Evolutionary conservation across 768 basidiomycete genomes (phyloP), one percentile per base, ranked within the genome.

Genomic region (Artomyces pyxidatus): DNA sequence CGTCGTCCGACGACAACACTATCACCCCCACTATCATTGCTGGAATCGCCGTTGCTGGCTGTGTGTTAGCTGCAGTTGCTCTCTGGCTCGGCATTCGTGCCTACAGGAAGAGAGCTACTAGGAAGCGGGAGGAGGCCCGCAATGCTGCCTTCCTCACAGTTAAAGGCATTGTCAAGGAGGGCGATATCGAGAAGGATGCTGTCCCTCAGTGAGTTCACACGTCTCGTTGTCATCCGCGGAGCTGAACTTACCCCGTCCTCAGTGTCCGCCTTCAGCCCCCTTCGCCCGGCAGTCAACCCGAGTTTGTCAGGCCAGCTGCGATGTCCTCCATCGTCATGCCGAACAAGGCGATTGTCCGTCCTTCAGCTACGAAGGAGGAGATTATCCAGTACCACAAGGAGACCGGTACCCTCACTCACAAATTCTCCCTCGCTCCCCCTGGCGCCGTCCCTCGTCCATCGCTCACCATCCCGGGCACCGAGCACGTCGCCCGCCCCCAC

Each of bases 291-390:
- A 28, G 21, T 35, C 10, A 8, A 12, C 25, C 45, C 52, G 49
- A 25, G 61, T 77, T 68, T 61, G 76, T 76, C 16, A 67, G 76
- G 35, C 55, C 60, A 10, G 66, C 71, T 37, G 47, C 81, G 40
- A 70, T 73, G 22, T 51, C 65, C 11, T 69, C 69, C 37, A 67
- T 85, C 47, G 54, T 77, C 22, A 67, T 85, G 49, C 85, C 85
- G 9, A 68, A 71, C 14, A 75, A 71, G 57, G 68, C 70, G 19
- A 61, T 76, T 50, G 53, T 68, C 22, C 68, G 64, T 28, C 61
- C 68, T 9, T 62, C 53, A 58, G 64, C 58, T 44, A 61, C 67
- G 28, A 64, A 66, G 39, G 66, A 74, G 42, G 71, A 74, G 43
- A 68, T 75, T 47, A 48, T 76, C 48, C 60, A 70, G 22, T 71